phyloP scores from a whole-genome alignment of 805 yeast species.

The Zygosaccharomyces siamensis region DNA sequence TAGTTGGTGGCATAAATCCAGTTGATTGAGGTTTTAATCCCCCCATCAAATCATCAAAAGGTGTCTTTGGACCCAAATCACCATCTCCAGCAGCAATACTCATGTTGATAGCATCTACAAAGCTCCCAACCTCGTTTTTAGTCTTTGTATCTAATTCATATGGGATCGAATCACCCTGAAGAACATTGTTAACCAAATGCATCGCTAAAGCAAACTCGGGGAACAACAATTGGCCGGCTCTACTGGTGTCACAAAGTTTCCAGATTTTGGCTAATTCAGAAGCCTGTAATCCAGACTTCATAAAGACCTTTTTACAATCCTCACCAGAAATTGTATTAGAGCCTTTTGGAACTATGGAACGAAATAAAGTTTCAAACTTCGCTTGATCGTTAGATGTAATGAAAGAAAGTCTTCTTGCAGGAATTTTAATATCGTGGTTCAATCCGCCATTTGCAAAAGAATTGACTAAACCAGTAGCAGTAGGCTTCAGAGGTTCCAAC shows the following conservation, averaged over 20 bases:
- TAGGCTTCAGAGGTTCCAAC: constrained; percentile 36
- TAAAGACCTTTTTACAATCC: constrained; percentile 70
- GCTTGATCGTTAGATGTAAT: constrained; percentile 80
- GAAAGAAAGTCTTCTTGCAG: constrained; percentile 74
- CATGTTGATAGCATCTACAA: constrained; percentile 84
- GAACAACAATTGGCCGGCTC: constrained; percentile 77
- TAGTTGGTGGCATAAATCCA: constrained; percentile 37
- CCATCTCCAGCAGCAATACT: constrained; percentile 54
- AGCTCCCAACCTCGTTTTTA: constrained; percentile 78
- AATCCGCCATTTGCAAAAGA: constrained; percentile 43
- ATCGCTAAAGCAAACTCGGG: constrained; percentile 94
- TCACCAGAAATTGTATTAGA: constrained; percentile 56
- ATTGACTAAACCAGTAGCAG: constrained; percentile 45
- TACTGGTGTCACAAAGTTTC: constrained; percentile 85
- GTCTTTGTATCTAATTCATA: constrained; percentile 63
- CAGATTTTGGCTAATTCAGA: constrained; percentile 77
- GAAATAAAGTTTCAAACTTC: constrained; percentile 78
- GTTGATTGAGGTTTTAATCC: constrained; percentile 39
- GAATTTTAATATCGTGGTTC: constrained; percentile 59
- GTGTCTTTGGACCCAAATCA: constrained; percentile 30
- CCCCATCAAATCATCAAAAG: constrained; percentile 37
- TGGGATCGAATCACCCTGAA: constrained; percentile 78
- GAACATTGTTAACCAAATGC: constrained; percentile 73
- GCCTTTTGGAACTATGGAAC: constrained; percentile 62
- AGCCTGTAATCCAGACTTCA: constrained; percentile 75